Conservation (phyloP, 148 eudicot species). For the Arbutus unedo region DNA sequence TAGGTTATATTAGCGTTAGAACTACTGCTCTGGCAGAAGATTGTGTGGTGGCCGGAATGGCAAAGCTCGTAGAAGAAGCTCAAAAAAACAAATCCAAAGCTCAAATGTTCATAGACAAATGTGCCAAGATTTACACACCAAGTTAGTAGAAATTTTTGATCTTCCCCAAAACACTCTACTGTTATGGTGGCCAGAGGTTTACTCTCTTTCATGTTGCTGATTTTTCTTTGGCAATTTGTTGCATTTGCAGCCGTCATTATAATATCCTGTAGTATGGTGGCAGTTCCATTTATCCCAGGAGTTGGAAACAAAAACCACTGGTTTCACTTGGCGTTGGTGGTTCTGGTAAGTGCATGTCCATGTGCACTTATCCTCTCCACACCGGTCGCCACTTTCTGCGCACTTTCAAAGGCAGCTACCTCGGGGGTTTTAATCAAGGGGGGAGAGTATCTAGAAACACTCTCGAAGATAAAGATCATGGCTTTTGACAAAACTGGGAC, state of each 20-base stretch:
- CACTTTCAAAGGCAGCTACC: constrained; percentile 83
- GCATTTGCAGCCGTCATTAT: constrained; percentile 53
- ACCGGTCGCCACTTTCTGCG: constrained; percentile 91
- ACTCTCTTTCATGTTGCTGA: neutral
- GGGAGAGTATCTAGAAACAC: constrained; percentile 77
- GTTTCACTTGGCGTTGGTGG: constrained; percentile 74
- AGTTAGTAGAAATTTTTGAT: constrained; percentile 29
- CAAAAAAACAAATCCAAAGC: constrained; percentile 67
- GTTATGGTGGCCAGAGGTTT: too few species aligned
- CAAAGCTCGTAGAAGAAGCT: constrained; percentile 92
- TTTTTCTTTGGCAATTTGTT: neutral
- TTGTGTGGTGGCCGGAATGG: constrained; percentile 82
- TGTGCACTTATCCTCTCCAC: constrained; percentile 95
- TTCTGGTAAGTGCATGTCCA: constrained; percentile 89
- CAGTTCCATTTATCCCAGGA: constrained; percentile 50
- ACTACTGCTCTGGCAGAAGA: constrained; percentile 78
- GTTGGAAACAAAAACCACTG: constrained; percentile 49
- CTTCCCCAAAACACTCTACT: too few species aligned
- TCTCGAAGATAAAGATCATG: constrained; percentile 60
- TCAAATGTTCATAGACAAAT: constrained; percentile 68
- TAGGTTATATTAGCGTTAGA: constrained; percentile 30
- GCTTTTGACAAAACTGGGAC: constrained; percentile 97
- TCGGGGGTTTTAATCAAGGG: constrained; percentile 83
- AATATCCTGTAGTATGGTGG: constrained; percentile 57
- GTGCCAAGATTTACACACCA: constrained; percentile 90